Evolutionary conservation across 805 yeast species (phyloP), one percentile per base, ranked within the genome.

Genomic region (Candida xyloterini): DNA sequence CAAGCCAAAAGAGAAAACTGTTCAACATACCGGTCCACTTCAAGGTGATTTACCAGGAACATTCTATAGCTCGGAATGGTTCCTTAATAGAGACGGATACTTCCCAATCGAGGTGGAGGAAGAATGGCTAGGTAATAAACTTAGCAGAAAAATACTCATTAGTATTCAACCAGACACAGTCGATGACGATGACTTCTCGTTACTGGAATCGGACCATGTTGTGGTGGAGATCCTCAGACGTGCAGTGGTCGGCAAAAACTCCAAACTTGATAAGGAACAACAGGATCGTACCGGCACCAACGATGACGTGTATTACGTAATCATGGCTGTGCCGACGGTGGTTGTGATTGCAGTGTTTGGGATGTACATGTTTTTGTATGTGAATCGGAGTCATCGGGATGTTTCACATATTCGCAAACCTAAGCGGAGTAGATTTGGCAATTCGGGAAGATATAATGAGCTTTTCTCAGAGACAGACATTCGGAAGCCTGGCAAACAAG

Each of bases 21-120:
- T 56, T 2, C 51, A 46, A 6, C 32, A 35, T 16, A 32, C 35
- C 13, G 29, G 27, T n/a, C 35, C 30, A 8, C 41, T 40, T 20
- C 32, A 45, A 16, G 67, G 68, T 15, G 65, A 48, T 13, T 37
- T 64, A 23, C 52, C 59, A 1, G 70, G 68, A 9, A 44, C 72
- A 15, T 84, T 87, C 54, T 84, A 66, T 63, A 62, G 78, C 1
- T 71, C 89, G 7, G 93, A 82, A 6, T 88, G 95, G 95, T 36
- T 86, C 7, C 42, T 53, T 5, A 76, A 74, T 44, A 63, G 68
- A 22, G 73, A 74, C 42, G 96, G 96, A 10, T 73, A 67, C 50
- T 76, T 64, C 48, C 80, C 91, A 3, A 57, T 88, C 29, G 76
- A 76, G 27, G 64, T 86, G 28, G 59, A 72, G 26, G 78, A 74